These are phyloP conservation scores for Saturnispora bothae DNA, from an alignment of 805 yeast genomes.

Conservation along the genomic window DNA sequence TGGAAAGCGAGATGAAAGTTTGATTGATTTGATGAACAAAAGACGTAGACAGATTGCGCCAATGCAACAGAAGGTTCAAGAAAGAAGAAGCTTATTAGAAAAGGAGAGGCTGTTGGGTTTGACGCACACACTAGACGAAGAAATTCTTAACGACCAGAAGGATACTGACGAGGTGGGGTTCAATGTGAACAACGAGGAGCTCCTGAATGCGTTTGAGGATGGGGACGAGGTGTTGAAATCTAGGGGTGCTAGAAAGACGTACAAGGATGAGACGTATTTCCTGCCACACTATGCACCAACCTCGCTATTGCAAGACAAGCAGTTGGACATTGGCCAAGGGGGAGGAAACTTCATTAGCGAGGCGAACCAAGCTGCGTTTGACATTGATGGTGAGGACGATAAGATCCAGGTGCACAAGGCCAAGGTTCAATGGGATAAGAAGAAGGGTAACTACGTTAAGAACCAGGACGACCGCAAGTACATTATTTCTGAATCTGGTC, in stretches of 20 bases:
- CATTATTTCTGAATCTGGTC: constrained; percentile 93
- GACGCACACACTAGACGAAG: constrained; percentile 64
- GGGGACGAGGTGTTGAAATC: constrained; percentile 30
- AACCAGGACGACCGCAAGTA: constrained; percentile 75
- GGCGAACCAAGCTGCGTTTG: constrained; percentile 81
- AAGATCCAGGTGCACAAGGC: constrained; percentile 55
- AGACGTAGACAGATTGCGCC: constrained; percentile 76
- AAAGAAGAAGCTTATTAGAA: constrained; percentile 55
- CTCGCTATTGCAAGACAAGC: constrained; percentile 63
- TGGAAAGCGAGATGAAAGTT: constrained; percentile 54
- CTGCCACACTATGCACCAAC: constrained; percentile 86
- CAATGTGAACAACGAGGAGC: constrained; percentile 36
- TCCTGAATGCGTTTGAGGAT: constrained; percentile 40
- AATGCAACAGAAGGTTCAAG: constrained; percentile 67
- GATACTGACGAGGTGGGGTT: constrained; percentile 29
- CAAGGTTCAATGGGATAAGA: constrained; percentile 84
- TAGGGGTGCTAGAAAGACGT: constrained; percentile 13
- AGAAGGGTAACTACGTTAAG: constrained; percentile 82
- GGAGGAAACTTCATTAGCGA: constrained; percentile 65
- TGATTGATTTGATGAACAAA: constrained; percentile 74
- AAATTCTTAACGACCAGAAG: constrained; percentile 40
- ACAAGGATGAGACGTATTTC: constrained; percentile 36
- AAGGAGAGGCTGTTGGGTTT: constrained; percentile 69
- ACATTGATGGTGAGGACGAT: constrained; percentile 59
- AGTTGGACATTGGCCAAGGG: constrained; percentile 43